phyloP scores from a whole-genome alignment of 345 rosid genomes.

The Populus pruinosa region DNA sequence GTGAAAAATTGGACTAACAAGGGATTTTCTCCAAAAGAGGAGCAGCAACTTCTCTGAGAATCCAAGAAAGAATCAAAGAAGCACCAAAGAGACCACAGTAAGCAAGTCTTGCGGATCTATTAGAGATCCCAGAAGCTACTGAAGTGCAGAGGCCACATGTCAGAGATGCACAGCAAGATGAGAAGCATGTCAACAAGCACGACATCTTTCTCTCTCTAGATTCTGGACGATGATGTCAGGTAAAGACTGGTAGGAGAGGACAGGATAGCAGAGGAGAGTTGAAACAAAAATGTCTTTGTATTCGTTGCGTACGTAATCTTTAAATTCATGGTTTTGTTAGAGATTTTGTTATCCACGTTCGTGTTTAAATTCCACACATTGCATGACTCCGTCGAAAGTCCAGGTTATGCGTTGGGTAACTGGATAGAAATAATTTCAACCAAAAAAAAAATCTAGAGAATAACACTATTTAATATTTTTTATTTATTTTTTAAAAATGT shows the following conservation, averaged over 20 bases:
- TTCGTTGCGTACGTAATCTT: background rate
- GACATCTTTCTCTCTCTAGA: constrained; percentile 37
- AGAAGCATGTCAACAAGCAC: constrained; percentile 45
- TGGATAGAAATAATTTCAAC: too few relatives aligned
- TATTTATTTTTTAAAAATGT: too few relatives aligned
- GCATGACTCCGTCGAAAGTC: too few relatives aligned
- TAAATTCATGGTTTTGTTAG: too few relatives aligned
- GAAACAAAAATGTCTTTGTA: background rate
- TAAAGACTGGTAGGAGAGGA: constrained; percentile 2
- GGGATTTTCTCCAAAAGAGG: constrained; percentile 75
- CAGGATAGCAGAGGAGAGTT: background rate
- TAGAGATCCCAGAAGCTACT: constrained; percentile 78
- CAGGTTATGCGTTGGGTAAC: too few relatives aligned
- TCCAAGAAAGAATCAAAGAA: constrained; percentile 82
- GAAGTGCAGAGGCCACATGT: constrained; percentile 91
- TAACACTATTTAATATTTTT: too few relatives aligned
- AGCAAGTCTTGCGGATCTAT: constrained; percentile 80
- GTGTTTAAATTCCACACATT: too few relatives aligned
- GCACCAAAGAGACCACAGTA: constrained; percentile 93
- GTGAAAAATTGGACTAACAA: constrained; percentile 40
- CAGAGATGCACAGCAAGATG: constrained; percentile 73
- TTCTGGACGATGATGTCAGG: background rate
- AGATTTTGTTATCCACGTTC: background rate
- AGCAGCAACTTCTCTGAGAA: constrained; percentile 73
- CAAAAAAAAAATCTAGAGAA: too few relatives aligned